Conservation (phyloP, 139 green algal genomes). For the Penium margaritaceum region DNA sequence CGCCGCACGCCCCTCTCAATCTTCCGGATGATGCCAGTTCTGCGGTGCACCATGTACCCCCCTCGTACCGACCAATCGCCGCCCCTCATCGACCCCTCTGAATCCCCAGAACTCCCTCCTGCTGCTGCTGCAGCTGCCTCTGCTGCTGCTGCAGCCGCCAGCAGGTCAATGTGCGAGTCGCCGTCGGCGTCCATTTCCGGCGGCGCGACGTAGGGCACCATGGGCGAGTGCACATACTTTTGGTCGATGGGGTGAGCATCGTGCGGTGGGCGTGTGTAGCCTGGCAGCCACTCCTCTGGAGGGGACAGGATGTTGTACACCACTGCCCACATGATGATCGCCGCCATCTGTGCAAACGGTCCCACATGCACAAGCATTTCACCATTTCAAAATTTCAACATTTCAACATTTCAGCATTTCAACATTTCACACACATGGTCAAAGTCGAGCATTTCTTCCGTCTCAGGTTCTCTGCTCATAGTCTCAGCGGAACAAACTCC, state of each 20-base stretch:
- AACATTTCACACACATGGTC: too few relatives aligned
- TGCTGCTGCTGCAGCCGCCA: too few relatives aligned
- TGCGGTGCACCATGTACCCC: background rate
- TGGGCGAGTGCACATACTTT: slow-evolving; percentile 10
- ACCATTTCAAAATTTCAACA: too few relatives aligned
- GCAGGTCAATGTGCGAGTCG: too few relatives aligned
- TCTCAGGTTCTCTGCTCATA: too few relatives aligned
- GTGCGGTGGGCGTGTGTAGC: background rate
- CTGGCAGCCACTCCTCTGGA: slow-evolving; percentile 25
- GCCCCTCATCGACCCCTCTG: too few relatives aligned
- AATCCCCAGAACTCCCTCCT: background rate
- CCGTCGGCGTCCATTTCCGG: too few relatives aligned
- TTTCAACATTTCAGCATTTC: too few relatives aligned
- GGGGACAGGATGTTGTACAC: slow-evolving; percentile 32
- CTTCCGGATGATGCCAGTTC: background rate
- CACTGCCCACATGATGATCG: slow-evolving; percentile 33
- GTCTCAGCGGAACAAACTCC: too few relatives aligned
- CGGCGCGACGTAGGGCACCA: background rate
- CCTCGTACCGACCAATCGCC: background rate
- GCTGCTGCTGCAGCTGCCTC: background rate
- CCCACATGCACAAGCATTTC: too few relatives aligned
- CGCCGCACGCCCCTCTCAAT: background rate
- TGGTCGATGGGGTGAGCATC: background rate
- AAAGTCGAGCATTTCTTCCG: too few relatives aligned
- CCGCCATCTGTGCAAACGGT: slow-evolving; percentile 40